phyloP scores from a whole-genome alignment of 2,329 filamentous ascomycete species.

The Diatrype stigma region DNA sequence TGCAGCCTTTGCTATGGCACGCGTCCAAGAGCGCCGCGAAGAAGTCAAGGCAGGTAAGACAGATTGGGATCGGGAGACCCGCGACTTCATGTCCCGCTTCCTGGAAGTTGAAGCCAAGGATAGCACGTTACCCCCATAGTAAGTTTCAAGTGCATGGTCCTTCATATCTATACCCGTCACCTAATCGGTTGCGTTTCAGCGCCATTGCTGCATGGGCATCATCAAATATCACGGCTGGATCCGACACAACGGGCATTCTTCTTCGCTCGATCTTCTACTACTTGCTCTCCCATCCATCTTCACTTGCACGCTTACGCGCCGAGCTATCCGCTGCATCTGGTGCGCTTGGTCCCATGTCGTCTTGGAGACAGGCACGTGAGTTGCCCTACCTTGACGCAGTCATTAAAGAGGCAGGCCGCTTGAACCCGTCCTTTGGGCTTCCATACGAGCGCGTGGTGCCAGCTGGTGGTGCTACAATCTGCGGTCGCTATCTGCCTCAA shows the following conservation, averaged over 20 bases:
- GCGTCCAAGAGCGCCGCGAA: conserved; percentile 2
- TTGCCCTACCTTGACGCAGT: conserved; percentile 60
- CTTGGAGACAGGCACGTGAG: conserved; percentile 6
- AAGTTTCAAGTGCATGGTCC: conserved; percentile 8
- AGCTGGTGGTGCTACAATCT: conserved; percentile 45
- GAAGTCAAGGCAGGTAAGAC: neutral
- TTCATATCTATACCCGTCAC: neutral
- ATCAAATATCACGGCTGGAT: conserved; percentile 14
- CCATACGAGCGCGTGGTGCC: conserved; percentile 59
- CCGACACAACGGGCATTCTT: conserved; percentile 12
- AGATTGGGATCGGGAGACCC: neutral
- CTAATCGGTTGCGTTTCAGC: neutral
- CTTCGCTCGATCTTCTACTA: conserved; percentile 7
- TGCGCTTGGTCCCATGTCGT: conserved; percentile 2
- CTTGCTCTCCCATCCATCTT: conserved; percentile 5
- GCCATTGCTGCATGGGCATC: conserved; percentile 30
- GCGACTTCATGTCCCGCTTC: conserved; percentile 14
- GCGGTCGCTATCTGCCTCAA: conserved; percentile 46
- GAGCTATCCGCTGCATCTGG: conserved; percentile 5
- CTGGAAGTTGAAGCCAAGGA: conserved; percentile 5
- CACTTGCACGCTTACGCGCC: conserved; percentile 1
- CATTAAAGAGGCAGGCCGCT: conserved; percentile 60
- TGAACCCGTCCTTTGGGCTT: conserved; percentile 58
- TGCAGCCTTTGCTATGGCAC: conserved; percentile 2
- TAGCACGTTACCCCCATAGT: conserved; percentile 4